Percentiles rank a stretch among this genome's conserved stretches.
Conservation (phyloP, 768 basidiomycete genomes). For the Mycena galopus region DNA sequence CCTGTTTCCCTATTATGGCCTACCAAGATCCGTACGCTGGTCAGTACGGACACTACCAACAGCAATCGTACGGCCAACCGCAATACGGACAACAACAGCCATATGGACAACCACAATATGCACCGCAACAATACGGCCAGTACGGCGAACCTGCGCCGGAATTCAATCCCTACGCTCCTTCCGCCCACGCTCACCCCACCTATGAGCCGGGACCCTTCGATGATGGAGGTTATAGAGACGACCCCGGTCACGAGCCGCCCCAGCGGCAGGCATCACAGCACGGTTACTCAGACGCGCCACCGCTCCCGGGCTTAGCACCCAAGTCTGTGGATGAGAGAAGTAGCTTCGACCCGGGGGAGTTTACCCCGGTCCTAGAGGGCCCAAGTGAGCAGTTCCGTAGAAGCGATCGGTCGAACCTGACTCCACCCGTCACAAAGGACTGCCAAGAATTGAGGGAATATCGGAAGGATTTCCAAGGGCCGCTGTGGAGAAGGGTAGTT, state of each 20-base stretch:
- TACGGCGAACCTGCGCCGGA: constrained; percentile 48
- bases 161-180: constrained; percentile 61
- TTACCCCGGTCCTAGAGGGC: constrained; percentile 49
- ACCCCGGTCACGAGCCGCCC: constrained; percentile 38
- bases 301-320: constrained; percentile 23
- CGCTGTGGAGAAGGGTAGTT: constrained; percentile 76
- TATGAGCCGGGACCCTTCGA: constrained; percentile 63
- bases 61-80: constrained; percentile 15
- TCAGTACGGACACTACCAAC: constrained; percentile 38
- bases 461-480: constrained; percentile 70
- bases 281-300: constrained; percentile 23
- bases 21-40: constrained; percentile 69
- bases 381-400: constrained; percentile 38
- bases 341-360: constrained; percentile 59
- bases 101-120: neutral
- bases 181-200: constrained; percentile 59
- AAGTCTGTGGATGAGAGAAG: constrained; percentile 46
- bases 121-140: constrained; percentile 37
- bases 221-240: constrained; percentile 53
- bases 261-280: constrained; percentile 27
- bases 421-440: constrained; percentile 43
- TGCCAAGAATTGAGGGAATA: constrained; percentile 62
- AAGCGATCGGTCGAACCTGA: constrained; percentile 16
- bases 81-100: constrained; percentile 28
- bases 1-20: constrained; percentile 53